phyloP scores from a whole-genome alignment of 2,329 filamentous ascomycete species.

The Colletotrichum limetticola region DNA sequence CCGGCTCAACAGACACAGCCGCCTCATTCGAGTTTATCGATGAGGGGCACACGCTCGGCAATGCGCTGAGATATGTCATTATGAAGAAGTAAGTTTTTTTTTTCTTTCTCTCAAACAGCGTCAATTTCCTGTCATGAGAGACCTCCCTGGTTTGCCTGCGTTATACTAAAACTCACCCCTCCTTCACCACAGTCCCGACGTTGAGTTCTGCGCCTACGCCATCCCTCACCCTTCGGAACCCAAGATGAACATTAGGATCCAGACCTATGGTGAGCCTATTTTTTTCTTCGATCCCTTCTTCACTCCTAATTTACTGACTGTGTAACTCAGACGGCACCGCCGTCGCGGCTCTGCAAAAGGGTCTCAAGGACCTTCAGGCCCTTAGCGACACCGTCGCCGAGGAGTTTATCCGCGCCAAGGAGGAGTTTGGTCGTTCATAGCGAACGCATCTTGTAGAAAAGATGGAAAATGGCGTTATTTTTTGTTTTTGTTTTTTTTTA shows the following conservation, averaged over 20 bases:
- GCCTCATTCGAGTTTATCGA: conserved; percentile 95
- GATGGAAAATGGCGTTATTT: not conserved
- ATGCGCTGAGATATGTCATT: conserved; percentile 92
- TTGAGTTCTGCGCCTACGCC: conserved; percentile 98
- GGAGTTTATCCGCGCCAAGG: conserved; percentile 70
- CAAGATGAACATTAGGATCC: conserved; percentile 97
- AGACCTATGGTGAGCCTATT: conserved; percentile 83
- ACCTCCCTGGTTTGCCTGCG: not conserved
- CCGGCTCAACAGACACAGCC: conserved; percentile 85
- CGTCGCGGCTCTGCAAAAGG: conserved; percentile 89
- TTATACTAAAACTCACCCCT: conserved; percentile 4
- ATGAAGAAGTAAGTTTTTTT: conserved; percentile 85
- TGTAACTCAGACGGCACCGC: conserved; percentile 75
- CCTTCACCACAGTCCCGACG: conserved; percentile 75
- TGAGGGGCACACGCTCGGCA: conserved; percentile 95
- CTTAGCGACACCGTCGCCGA: conserved; percentile 94
- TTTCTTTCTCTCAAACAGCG: no score
- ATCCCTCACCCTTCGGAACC: conserved; percentile 96
- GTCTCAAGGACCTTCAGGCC: conserved; percentile 86
- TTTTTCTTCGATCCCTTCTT: not conserved
- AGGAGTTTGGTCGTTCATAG: conserved; percentile 51
- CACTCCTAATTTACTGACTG: conserved; percentile 5
- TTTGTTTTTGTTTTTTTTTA: not conserved
- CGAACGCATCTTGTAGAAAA: conserved; percentile 11
- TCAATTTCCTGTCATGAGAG: no score